These are phyloP conservation scores for Hymenochaete sp. DNA, from an alignment of 1,284 basidiomycete species.

Conservation along the genomic window DNA sequence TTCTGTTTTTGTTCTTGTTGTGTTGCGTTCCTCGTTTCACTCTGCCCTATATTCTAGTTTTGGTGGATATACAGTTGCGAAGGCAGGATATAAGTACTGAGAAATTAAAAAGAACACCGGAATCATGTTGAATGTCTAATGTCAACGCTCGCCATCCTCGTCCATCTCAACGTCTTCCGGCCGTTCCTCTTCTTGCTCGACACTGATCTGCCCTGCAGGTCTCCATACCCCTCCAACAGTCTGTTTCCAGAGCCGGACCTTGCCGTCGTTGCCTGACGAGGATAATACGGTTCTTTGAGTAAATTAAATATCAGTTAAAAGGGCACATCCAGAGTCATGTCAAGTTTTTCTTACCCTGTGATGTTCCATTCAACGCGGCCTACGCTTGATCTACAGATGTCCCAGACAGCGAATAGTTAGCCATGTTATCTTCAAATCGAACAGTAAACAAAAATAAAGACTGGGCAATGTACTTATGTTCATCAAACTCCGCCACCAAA, in stretches of 20 bases:
- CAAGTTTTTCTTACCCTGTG: constrained; percentile 60
- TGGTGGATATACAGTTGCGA: no score
- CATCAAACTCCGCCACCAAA: constrained; percentile 78
- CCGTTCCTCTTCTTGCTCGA: constrained; percentile 58
- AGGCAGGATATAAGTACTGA: no score
- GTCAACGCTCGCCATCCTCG: constrained; percentile 19
- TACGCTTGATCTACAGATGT: constrained; percentile 33
- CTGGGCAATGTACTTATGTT: constrained; percentile 54
- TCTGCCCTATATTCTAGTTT: no score
- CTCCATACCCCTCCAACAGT: constrained; percentile 68
- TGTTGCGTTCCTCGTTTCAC: no score
- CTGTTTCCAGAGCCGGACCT: constrained; percentile 83
- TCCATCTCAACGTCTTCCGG: constrained; percentile 31
- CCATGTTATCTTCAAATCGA: constrained; percentile 15
- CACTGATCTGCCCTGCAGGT: constrained; percentile 66
- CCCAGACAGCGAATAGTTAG: neutral
- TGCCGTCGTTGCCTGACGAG: constrained; percentile 83
- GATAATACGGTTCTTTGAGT: constrained; percentile 71
- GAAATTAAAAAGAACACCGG: no score
- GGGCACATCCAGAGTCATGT: neutral
- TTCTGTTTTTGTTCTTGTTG: no score
- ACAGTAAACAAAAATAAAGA: constrained; percentile 1
- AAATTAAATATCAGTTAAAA: constrained; percentile 21
- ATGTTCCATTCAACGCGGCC: constrained; percentile 82
- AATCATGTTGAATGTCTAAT: no score